Conservation (phyloP, 148 eudicot species). For the Drosera capensis region DNA sequence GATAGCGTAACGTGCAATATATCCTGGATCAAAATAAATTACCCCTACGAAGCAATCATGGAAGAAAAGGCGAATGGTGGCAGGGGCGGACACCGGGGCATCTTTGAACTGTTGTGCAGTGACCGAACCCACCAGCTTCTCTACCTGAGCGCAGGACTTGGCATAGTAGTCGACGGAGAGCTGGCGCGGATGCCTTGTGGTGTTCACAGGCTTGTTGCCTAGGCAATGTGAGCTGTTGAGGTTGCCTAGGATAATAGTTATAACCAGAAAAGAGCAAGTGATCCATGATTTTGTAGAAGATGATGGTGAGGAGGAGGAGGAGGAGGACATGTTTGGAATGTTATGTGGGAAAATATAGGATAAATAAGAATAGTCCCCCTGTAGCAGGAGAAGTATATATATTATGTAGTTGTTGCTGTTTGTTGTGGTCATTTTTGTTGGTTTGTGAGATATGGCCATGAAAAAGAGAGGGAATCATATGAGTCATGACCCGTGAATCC, state of each 20-base stretch:
- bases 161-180: slow-evolving; percentile 58
- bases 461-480: too few species aligned
- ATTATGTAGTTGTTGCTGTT: too few species aligned
- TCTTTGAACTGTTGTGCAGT: slow-evolving; percentile 46
- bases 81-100: slow-evolving; percentile 54
- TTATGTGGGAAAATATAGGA: too few species aligned
- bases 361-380: too few species aligned
- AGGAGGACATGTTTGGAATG: slow-evolving; percentile 16
- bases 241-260: neutral
- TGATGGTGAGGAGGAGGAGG: slow-evolving; percentile 11
- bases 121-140: slow-evolving; percentile 54
- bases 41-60: slow-evolving; percentile 94
- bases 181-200: slow-evolving; percentile 12
- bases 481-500: too few species aligned
- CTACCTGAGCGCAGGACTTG: slow-evolving; percentile 66
- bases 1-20: too few species aligned
- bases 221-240: slow-evolving; percentile 12
- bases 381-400: too few species aligned
- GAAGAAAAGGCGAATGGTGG: slow-evolving; percentile 88
- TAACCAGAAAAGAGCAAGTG: slow-evolving; percentile 6
- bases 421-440: too few species aligned
- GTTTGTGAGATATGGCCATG: too few species aligned
- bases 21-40: too few species aligned
- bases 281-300: slow-evolving; percentile 7
- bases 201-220: slow-evolving; percentile 2